A percentile compares a stretch with the other conserved stretches of the same genome.
Conservation (phyloP, 345 rosid species). For the Euphorbia lathyris region DNA sequence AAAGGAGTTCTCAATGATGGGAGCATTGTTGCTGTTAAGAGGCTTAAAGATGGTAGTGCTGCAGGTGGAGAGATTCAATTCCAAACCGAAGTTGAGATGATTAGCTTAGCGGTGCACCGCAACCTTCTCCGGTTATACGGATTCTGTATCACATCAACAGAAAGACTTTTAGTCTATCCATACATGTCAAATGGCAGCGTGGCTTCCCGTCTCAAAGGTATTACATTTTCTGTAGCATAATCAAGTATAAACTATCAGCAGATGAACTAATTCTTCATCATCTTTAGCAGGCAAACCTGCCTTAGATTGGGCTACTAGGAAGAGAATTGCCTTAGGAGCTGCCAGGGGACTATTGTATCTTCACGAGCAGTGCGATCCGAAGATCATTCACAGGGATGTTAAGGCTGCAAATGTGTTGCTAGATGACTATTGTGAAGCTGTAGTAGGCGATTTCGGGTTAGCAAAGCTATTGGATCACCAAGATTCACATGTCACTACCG, state of each 20-base stretch:
- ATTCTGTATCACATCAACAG: slow-evolving; percentile 74
- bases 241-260: background rate
- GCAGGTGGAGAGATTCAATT: slow-evolving; percentile 81
- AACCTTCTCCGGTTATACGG: slow-evolving; percentile 89
- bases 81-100: slow-evolving; percentile 97
- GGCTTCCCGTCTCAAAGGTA: slow-evolving; percentile 93
- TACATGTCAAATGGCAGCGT: slow-evolving; percentile 98
- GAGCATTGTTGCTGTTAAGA: slow-evolving; percentile 78
- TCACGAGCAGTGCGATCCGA: slow-evolving; percentile 97
- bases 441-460: slow-evolving; percentile 93
- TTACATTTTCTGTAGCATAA: background rate
- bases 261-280: slow-evolving; percentile 1
- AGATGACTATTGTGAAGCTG: slow-evolving; percentile 89
- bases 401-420: slow-evolving; percentile 96
- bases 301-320: slow-evolving; percentile 91
- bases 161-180: slow-evolving; percentile 90
- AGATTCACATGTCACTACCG: slow-evolving; percentile 95
- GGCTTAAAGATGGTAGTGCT: slow-evolving; percentile 83
- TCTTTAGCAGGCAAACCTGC: slow-evolving; percentile 53
- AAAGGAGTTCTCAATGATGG: slow-evolving; percentile 89
- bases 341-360: slow-evolving; percentile 87
- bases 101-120: slow-evolving; percentile 93
- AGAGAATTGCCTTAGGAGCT: slow-evolving; percentile 91
- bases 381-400: slow-evolving; percentile 97
- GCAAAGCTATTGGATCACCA: slow-evolving; percentile 96